A percentile compares a stretch with the other conserved stretches of the same genome.
Conservation (phyloP, 805 yeast species). For the Ascoidea asiatica region DNA sequence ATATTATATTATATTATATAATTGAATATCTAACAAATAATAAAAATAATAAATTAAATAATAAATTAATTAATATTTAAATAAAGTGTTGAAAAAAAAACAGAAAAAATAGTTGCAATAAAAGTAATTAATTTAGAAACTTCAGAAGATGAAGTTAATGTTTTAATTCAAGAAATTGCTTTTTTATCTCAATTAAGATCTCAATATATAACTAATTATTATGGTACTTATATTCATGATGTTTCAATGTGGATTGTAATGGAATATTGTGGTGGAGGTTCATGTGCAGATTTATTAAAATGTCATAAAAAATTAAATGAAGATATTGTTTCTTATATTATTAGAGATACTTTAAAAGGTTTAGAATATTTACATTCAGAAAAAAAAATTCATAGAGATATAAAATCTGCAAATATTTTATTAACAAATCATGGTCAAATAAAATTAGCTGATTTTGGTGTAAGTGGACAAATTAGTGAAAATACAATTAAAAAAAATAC, state of each 20-base stretch:
- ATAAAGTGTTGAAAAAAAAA: conserved; percentile 10
- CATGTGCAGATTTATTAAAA: conserved; percentile 65
- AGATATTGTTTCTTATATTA: conserved; percentile 43
- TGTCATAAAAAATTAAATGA: conserved; percentile 43
- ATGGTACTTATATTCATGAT: conserved; percentile 49
- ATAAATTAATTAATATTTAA: neutral
- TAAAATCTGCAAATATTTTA: conserved; percentile 80
- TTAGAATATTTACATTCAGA: conserved; percentile 65
- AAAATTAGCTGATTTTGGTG: conserved; percentile 90
- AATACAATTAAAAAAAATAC: conserved; percentile 53
- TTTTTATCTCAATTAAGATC: conserved; percentile 55
- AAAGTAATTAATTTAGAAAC: conserved; percentile 76
- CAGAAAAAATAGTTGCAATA: conserved; percentile 51
- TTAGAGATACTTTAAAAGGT: conserved; percentile 54
- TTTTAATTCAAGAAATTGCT: conserved; percentile 63
- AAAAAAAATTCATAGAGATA: conserved; percentile 75
- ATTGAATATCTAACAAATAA: too few relatives aligned
- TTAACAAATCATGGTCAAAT: conserved; percentile 56
- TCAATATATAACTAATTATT: conserved; percentile 54
- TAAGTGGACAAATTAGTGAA: conserved; percentile 64
- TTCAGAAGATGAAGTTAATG: conserved; percentile 60
- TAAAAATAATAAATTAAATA: too few relatives aligned
- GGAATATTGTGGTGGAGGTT: conserved; percentile 95
- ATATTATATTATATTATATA: too few relatives aligned
- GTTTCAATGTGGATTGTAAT: conserved; percentile 76